Evolutionary conservation across 2,329 filamentous ascomycete genomes (phyloP).

Genomic region (Thielaviopsis punctulata): DNA sequence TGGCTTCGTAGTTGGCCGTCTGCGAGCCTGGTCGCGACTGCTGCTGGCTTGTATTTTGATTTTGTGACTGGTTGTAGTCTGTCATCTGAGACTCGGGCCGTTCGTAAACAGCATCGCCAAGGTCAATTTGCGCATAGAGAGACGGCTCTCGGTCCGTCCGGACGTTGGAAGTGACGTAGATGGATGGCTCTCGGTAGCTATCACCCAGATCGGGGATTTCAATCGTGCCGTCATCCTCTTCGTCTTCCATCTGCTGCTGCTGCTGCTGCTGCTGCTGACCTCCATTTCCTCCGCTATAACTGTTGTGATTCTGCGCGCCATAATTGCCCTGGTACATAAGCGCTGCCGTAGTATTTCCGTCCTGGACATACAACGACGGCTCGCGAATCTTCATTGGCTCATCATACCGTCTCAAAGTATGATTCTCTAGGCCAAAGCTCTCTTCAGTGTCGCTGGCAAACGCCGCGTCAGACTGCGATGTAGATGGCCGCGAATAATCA

Average conservation of each 20-base stretch:
- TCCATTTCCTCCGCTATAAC: not conserved
- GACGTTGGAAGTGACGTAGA: conserved; percentile 8
- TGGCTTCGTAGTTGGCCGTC: not conserved
- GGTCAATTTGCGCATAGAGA: conserved; percentile 8
- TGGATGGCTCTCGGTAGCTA: conserved; percentile 10
- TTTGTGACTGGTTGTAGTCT: not conserved
- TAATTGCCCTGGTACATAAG: not conserved
- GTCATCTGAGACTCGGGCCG: conserved; percentile 7
- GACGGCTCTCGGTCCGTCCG: conserved; percentile 9
- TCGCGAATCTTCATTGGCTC: conserved; percentile 3
- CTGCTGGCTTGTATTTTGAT: not conserved
- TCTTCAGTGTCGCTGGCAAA: conserved; percentile 12
- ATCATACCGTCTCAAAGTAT: conserved; percentile 9
- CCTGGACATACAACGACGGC: conserved; percentile 8
- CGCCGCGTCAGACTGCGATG: conserved; percentile 13
- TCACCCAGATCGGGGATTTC: conserved; percentile 10
- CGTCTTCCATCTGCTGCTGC: conserved; percentile 2
- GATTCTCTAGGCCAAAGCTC: conserved; percentile 13
- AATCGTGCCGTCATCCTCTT: conserved; percentile 12
- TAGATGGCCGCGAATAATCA: conserved; percentile 11
- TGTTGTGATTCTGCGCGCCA: not conserved
- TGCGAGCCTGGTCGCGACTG: conserved; percentile 1
- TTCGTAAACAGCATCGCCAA: conserved; percentile 6
- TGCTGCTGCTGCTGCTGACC: not conserved
- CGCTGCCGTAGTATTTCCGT: conserved; percentile 4